A percentile compares a stretch with the other conserved stretches of the same genome.
phyloP scores from a whole-genome alignment of 306 rosid genomes.

The Quercus rubra region DNA sequence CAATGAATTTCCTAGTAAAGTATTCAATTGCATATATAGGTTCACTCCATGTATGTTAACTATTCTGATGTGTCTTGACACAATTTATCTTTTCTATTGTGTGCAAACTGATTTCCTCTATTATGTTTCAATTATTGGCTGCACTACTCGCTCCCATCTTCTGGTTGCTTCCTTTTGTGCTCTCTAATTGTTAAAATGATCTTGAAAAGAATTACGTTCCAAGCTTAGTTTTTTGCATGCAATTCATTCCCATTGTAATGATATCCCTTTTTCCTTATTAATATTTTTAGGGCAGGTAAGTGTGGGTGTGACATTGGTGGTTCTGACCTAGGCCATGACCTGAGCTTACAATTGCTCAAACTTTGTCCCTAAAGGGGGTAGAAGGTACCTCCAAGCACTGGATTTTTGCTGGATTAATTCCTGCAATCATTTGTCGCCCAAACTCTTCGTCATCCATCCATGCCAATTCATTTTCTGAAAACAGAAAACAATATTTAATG shows the following conservation, averaged over 20 bases:
- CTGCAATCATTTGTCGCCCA: constrained; percentile 82
- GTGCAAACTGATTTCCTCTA: too few species aligned
- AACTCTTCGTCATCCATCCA: constrained; percentile 76
- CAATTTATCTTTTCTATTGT: too few species aligned
- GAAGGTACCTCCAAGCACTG: constrained; percentile 40
- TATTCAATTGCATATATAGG: too few species aligned
- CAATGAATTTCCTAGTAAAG: too few species aligned
- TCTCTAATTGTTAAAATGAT: too few species aligned
- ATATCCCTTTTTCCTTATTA: background rate
- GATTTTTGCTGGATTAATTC: constrained; percentile 63
- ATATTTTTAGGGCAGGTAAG: background rate
- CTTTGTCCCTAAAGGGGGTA: background rate
- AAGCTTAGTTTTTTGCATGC: too few species aligned
- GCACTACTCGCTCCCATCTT: too few species aligned
- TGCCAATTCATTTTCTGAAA: constrained; percentile 47
- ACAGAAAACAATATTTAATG: background rate
- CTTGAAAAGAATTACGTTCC: too few species aligned
- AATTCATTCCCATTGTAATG: background rate
- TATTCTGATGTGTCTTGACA: too few species aligned
- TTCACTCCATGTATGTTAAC: too few species aligned
- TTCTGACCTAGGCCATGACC: background rate
- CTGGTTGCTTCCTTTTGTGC: too few species aligned
- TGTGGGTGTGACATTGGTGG: background rate
- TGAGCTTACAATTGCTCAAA: background rate
- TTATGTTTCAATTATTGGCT: too few species aligned